phyloP scores from a whole-genome alignment of 2,329 filamentous ascomycete genomes.

The Ascocoryne sarcoides region DNA sequence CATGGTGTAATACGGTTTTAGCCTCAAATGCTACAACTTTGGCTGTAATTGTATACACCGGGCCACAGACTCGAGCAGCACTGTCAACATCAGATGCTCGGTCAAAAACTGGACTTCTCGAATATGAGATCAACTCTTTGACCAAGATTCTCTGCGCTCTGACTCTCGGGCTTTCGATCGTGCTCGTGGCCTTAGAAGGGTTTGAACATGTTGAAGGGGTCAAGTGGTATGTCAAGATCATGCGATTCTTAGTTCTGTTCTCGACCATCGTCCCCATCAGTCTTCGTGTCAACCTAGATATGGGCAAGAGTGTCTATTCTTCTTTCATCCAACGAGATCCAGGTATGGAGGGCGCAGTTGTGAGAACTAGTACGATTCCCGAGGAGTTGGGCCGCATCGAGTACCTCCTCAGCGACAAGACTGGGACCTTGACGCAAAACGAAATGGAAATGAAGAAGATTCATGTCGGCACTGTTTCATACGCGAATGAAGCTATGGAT shows the following conservation, averaged over 20 bases:
- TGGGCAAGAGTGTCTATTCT: slow-evolving; percentile 95
- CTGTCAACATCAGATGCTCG: slow-evolving; percentile 85
- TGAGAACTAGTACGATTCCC: slow-evolving; percentile 93
- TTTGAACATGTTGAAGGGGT: slow-evolving; percentile 60
- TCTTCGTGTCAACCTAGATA: slow-evolving; percentile 88
- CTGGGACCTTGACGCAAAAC: slow-evolving; percentile 94
- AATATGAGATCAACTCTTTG: slow-evolving; percentile 93
- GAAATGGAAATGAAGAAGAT: slow-evolving; percentile 99
- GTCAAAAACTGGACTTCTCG: slow-evolving; percentile 87
- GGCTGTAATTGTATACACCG: slow-evolving; percentile 89
- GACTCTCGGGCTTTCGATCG: slow-evolving; percentile 75
- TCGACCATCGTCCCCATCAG: slow-evolving; percentile 99
- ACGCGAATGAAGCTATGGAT: slow-evolving; percentile 98
- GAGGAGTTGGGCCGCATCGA: slow-evolving; percentile 94
- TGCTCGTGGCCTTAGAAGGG: slow-evolving; percentile 80
- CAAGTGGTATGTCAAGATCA: slow-evolving; percentile 91
- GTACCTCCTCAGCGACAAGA: slow-evolving; percentile 94
- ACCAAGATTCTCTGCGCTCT: slow-evolving; percentile 93
- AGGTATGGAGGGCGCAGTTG: slow-evolving; percentile 84
- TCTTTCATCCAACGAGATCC: slow-evolving; percentile 89
- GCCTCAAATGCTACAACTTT: slow-evolving; percentile 85
- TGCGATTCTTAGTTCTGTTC: slow-evolving; percentile 96
- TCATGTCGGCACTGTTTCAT: slow-evolving; percentile 94
- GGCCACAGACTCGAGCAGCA: slow-evolving; percentile 85
- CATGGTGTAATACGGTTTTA: slow-evolving; percentile 96